Evolutionary conservation across 768 basidiomycete genomes (phyloP).

Genomic region (Lactarius quietus): DNA sequence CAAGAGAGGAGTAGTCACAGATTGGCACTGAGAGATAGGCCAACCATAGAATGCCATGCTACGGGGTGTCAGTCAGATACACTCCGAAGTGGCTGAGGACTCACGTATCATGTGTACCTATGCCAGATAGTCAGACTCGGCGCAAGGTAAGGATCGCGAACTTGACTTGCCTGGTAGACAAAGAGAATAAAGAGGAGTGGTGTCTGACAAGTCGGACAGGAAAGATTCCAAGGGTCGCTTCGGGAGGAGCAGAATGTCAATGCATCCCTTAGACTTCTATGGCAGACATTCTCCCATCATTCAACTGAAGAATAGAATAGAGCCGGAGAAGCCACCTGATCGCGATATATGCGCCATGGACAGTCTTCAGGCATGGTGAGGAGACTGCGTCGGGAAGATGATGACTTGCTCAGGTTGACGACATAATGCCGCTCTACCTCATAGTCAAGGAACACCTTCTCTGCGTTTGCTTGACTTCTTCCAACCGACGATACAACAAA

Average conservation of each 20-base stretch:
- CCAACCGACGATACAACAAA: constrained; percentile 9
- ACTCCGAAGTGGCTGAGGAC: constrained; percentile 21
- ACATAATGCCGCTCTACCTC: constrained; percentile 9
- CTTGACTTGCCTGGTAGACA: constrained; percentile 63
- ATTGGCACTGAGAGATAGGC: constrained; percentile 87
- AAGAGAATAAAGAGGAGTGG: constrained; percentile 65
- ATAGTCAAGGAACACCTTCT: constrained; percentile 27
- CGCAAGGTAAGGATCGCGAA: constrained; percentile 6
- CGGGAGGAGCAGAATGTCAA: constrained; percentile 55
- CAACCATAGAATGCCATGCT: constrained; percentile 84
- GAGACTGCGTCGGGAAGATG: constrained; percentile 28
- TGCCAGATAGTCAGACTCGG: constrained; percentile 11
- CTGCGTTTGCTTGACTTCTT: neutral
- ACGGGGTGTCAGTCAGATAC: constrained; percentile 16
- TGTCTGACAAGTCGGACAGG: constrained; percentile 60
- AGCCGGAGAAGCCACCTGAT: constrained; percentile 41
- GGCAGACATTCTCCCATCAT: neutral
- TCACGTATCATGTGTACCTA: constrained; percentile 70
- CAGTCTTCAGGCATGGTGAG: constrained; percentile 42
- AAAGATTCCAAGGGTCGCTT: constrained; percentile 56
- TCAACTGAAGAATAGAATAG: neutral
- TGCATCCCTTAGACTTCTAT: constrained; percentile 46
- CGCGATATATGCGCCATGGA: constrained; percentile 57
- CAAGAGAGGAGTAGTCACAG: constrained; percentile 52
- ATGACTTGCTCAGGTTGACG: constrained; percentile 5